A percentile compares a stretch with the other conserved stretches of the same genome.
These are phyloP conservation scores for Isochrysis galbana DNA, from an alignment of 78 protist genomes.

Conservation along the genomic window DNA sequence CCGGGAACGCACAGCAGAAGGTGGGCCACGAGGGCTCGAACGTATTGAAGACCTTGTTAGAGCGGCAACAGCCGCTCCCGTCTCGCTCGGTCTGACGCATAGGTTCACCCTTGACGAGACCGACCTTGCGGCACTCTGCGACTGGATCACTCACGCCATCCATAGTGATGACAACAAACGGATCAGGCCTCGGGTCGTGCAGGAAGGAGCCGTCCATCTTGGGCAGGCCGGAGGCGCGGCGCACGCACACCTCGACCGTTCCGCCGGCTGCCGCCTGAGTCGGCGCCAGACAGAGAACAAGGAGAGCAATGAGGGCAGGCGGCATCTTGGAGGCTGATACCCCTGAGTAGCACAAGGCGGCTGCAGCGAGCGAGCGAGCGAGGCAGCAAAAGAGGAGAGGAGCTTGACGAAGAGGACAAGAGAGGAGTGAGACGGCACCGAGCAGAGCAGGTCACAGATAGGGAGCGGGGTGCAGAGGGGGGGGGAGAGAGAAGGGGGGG, in stretches of 20 bases:
- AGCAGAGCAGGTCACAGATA: no score
- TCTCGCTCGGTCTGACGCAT: not conserved
- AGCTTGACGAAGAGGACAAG: no score
- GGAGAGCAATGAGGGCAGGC: no score
- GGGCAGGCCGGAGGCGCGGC: not conserved
- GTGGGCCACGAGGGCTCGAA: not conserved
- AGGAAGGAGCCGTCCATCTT: not conserved
- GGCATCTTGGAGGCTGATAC: no score
- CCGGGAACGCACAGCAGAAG: not conserved
- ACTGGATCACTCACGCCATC: not conserved
- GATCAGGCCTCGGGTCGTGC: not conserved
- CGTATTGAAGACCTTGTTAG: not conserved
- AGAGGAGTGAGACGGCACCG: no score
- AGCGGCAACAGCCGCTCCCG: not conserved
- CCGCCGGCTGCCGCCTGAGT: no score
- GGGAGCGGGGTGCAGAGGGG: no score
- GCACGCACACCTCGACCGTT: not conserved
- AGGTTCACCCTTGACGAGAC: not conserved
- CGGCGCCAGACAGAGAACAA: no score
- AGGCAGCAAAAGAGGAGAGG: no score
- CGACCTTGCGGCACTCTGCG: not conserved
- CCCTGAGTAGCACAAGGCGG: no score
- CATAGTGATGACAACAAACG: not conserved
- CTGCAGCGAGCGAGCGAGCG: no score
- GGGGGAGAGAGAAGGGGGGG: no score